phyloP scores from a whole-genome alignment of 768 basidiomycete genomes.

The Gloeophyllum trabeum region DNA sequence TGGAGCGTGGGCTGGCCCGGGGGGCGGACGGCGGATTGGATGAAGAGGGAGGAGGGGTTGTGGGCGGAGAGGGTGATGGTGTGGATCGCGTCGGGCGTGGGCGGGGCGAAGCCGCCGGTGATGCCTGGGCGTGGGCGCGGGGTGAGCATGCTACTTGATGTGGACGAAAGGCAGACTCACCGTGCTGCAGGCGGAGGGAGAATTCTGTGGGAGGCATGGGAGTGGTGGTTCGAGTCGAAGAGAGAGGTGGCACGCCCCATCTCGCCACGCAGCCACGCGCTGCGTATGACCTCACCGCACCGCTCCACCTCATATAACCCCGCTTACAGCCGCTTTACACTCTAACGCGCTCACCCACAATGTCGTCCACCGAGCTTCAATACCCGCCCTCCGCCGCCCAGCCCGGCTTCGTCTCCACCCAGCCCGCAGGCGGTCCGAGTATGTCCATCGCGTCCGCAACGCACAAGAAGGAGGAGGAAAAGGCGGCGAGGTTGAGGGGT shows the following conservation, averaged over 20 bases:
- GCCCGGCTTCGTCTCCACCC: conserved; percentile 8
- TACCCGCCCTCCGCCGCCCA: conserved; percentile 5
- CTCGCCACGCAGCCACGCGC: not conserved
- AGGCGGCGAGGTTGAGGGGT: conserved; percentile 15
- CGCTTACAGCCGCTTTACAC: too few relatives aligned
- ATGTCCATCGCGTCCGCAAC: conserved; percentile 7
- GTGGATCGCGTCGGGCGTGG: conserved; percentile 46
- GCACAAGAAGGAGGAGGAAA: conserved; percentile 3
- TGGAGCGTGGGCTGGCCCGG: conserved; percentile 33
- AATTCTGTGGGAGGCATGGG: conserved; percentile 43
- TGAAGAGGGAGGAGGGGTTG: conserved; percentile 24
- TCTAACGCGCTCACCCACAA: not conserved
- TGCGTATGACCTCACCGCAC: not conserved
- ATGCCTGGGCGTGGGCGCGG: conserved; percentile 48
- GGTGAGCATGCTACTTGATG: not conserved
- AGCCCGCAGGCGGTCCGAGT: conserved; percentile 6
- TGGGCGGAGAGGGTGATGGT: conserved; percentile 32
- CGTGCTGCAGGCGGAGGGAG: conserved; percentile 50
- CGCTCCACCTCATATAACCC: not conserved
- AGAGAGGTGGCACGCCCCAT: not conserved
- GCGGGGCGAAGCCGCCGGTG: conserved; percentile 63
- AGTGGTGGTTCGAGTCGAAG: conserved; percentile 9
- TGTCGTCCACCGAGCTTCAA: conserved; percentile 6
- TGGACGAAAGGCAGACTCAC: conserved; percentile 18
- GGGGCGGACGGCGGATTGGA: conserved; percentile 36